Conservation (phyloP, 805 yeast species). For the Teunomyces stri region DNA sequence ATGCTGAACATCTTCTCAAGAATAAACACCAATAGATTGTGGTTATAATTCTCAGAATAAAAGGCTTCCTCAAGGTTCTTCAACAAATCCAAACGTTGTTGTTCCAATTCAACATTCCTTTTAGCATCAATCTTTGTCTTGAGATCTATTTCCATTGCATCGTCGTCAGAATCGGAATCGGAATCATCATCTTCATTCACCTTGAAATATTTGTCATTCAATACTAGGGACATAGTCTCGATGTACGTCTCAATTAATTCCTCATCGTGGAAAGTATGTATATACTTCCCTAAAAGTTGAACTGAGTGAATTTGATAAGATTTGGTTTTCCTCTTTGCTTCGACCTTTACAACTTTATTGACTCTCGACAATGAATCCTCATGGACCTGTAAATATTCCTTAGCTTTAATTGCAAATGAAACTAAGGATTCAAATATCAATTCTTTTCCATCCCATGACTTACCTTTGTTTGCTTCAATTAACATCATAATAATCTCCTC, state of each 20-base stretch:
- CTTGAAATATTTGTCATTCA: slow-evolving; percentile 39
- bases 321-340: slow-evolving; percentile 64
- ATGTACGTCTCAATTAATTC: slow-evolving; percentile 39
- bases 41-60: slow-evolving; percentile 11
- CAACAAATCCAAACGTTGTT: slow-evolving; percentile 38
- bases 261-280: slow-evolving; percentile 34
- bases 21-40: slow-evolving; percentile 25
- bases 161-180: slow-evolving; percentile 31
- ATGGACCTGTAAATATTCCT: slow-evolving; percentile 24
- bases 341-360: slow-evolving; percentile 48
- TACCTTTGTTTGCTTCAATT: slow-evolving; percentile 63
- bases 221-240: slow-evolving; percentile 29
- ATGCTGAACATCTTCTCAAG: slow-evolving; percentile 21
- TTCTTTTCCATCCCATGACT: slow-evolving; percentile 90
- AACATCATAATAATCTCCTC: slow-evolving; percentile 48
- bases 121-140: slow-evolving; percentile 31
- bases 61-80: slow-evolving; percentile 36
- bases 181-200: slow-evolving; percentile 30
- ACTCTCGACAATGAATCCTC: slow-evolving; percentile 35
- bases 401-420: slow-evolving; percentile 48
- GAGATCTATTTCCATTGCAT: slow-evolving; percentile 22
- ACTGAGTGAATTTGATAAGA: slow-evolving; percentile 60
- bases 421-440: slow-evolving; percentile 68
- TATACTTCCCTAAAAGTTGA: slow-evolving; percentile 50
- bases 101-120: slow-evolving; percentile 48